Evolutionary conservation across 768 basidiomycete species (phyloP), one percentile per base, ranked within the genome.

Genomic region (Suillus fuscotomentosus): DNA sequence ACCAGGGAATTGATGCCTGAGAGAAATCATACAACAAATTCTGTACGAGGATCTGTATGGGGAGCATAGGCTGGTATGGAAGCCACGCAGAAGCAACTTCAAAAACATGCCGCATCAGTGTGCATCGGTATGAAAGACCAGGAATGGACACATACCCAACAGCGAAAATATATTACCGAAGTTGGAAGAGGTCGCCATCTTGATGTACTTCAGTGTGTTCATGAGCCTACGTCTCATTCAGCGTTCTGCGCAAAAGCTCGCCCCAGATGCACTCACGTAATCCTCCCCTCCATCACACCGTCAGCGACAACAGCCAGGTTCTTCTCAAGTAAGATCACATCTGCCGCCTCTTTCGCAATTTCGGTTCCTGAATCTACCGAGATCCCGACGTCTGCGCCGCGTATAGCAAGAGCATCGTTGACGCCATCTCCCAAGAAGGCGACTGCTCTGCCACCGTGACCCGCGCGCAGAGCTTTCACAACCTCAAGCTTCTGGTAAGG

Each of bases 341-440:
- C 78, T 3, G 78, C 77, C 24, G 77, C 78, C 57, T 78, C 78
- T 63, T 78, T 78, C 15, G 77, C 76, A 10, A 79, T 79, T 47
- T 77, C 70, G 8, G 70, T 71, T 62, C 74, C 69, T 36, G 77
- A 75, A 50, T 75, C 74, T 65, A 75, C 74, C 17, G 74, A 75
- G 68, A 75, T 76, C 43, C 74, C 74, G 2, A 75, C 74, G 42
- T 75, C 74, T 5, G 74, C 74, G 24, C 75, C 69, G 11, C 74
- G 74, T 60, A 75, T 73, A 43, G 74, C 74, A 60, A 75, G 61
- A 34, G 74, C 74, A 63, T 75, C 74, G 20, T 75, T 75, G 17
- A 75, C 73, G 1, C 74, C 74, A 27, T 75, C 74, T 39, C 74
- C 74, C 38, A 75, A 60, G 64, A 75, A 75, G 31, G 74, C 74